Base-by-base conservation (phyloP, 2,329 filamentous ascomycete genomes). In the Microcera coccophila region DNA sequence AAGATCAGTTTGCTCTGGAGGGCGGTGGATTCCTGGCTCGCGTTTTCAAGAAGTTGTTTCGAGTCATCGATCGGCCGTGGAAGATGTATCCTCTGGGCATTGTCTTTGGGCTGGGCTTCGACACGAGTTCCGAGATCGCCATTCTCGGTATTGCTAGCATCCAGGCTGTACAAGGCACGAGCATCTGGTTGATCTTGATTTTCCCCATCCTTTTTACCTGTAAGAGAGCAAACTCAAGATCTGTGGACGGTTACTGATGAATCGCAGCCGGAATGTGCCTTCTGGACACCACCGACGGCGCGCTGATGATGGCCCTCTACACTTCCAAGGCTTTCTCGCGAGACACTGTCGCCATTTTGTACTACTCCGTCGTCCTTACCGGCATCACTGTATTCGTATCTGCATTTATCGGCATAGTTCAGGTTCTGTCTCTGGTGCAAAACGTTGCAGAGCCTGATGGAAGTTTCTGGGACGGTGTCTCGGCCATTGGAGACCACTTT, bases 21-120 rank as follows among this genome's bases (percentile, higher is more conserved):
- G 88, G 87, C 0, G 84, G 79, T 0, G 91, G 91, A 0, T 80
- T 90, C 41, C 66, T 96, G 29, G 83, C 86, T 19, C 71, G 73
- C 1, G 61, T 93, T 2, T 79, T 96, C 40, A 81, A 85, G 44
- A 79, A 73, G 47, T 74, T 94, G 47, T 96, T 97, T 66, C 81
- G 79, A 32, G 70, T 94, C 18, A 74, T 85, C 22, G 80, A 85
- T 54, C 69, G 78, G 4, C 85, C 87, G 0, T 97, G 91, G 91
- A 97, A 97, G 65, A 95, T 95, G 90, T 93, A 94, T 54, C 90
- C 89, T 0, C 71, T 95, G 0, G 91, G 91, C 0, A 75, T 97
- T 0, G 70, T 97, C 4, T 97, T 91, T 58, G 93, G 91, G 0
- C 73, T 97, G 1, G 93, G 91, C 0, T 97, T 98, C 62, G 93